A percentile compares a stretch with the other conserved stretches of the same genome.
These are phyloP conservation scores for Botrytis fabae DNA, from an alignment of 2,329 filamentous ascomycete species.

Conservation along the genomic window DNA sequence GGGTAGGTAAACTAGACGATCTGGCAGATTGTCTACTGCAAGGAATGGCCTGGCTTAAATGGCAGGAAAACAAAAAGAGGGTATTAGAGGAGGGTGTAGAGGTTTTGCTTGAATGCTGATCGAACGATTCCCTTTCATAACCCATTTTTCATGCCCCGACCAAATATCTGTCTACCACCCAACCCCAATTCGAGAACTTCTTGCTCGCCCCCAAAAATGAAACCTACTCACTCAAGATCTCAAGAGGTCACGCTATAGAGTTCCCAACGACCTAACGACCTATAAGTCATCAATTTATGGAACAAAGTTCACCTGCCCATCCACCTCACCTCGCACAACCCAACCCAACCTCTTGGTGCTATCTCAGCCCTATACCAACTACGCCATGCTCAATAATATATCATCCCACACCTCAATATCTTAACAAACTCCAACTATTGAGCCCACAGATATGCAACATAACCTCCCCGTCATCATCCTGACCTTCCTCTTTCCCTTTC, in stretches of 20 bases:
- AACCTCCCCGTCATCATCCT: not conserved
- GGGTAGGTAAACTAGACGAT: slow-evolving; percentile 70
- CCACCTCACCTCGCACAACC: not conserved
- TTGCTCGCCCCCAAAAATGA: not conserved
- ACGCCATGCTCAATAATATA: not conserved
- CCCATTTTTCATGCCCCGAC: not conserved
- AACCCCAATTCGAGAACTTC: not conserved
- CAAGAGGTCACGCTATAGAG: not conserved
- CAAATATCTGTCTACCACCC: not conserved
- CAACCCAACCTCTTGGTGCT: not conserved
- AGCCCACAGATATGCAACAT: slow-evolving; percentile 1
- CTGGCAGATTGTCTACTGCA: slow-evolving; percentile 78
- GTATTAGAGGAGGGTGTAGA: slow-evolving; percentile 41
- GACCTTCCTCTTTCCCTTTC: not conserved
- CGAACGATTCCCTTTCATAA: not conserved
- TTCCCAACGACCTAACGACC: not conserved
- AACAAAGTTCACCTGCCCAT: not conserved
- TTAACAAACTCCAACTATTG: slow-evolving; percentile 1
- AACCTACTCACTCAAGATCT: not conserved
- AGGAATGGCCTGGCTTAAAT: slow-evolving; percentile 73
- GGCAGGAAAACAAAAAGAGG: slow-evolving; percentile 61
- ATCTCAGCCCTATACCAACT: not conserved
- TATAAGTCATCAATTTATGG: not conserved
- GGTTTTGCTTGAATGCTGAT: slow-evolving; percentile 33
- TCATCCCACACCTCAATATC: not conserved